phyloP scores from a whole-genome alignment of 352 stramenopile genomes.

The Phytophthora litchii region DNA sequence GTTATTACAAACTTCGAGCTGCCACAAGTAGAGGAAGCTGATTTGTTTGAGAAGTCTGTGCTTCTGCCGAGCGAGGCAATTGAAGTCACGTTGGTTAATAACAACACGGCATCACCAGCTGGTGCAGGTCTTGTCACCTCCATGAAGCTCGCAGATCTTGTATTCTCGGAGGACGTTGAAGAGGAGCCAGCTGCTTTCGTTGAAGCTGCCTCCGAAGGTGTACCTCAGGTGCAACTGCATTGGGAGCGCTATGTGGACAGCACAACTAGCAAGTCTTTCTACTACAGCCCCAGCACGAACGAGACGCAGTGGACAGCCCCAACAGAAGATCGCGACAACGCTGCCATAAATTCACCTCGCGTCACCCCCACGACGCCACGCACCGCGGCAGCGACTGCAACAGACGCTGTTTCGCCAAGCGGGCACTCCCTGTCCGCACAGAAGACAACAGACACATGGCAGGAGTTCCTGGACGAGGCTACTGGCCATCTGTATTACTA shows the following conservation, averaged over 20 bases:
- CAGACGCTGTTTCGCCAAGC: conserved; percentile 11
- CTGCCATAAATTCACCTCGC: conserved; percentile 17
- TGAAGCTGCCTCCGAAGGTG: background rate
- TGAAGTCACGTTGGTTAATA: background rate
- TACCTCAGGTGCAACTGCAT: conserved; percentile 2
- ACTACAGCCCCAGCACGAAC: conserved; percentile 48
- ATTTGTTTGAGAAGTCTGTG: background rate
- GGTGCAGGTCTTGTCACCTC: background rate
- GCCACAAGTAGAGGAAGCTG: conserved; percentile 3
- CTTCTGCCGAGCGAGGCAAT: background rate
- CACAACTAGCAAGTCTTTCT: conserved; percentile 57
- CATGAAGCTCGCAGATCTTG: conserved; percentile 8
- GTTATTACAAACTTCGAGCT: background rate
- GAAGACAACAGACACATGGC: conserved; percentile 44
- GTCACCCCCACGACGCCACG: background rate
- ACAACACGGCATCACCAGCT: background rate
- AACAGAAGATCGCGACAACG: conserved; percentile 19
- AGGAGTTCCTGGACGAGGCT: conserved; percentile 60
- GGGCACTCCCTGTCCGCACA: conserved; percentile 17
- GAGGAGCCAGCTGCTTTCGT: background rate
- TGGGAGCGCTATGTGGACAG: conserved; percentile 67
- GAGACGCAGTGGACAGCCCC: conserved; percentile 52
- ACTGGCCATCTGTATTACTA: conserved; percentile 75
- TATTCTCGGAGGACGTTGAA: conserved; percentile 6
- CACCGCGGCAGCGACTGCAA: conserved; percentile 1